Conservation (phyloP, 1,139 yeast species). For the Arxiozyma slooffiae region DNA sequence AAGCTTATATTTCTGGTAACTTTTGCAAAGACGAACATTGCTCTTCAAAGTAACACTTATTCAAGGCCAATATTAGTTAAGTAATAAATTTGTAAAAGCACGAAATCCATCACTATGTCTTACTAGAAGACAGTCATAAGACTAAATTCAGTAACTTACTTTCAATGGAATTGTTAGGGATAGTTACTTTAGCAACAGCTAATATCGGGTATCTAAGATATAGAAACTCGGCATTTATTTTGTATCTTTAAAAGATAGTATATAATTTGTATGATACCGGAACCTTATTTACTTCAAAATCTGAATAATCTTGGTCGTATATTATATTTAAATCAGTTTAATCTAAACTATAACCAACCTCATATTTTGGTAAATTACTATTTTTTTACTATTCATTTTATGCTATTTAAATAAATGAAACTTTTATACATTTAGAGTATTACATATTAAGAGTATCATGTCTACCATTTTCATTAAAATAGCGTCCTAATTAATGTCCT, state of each 20-base stretch:
- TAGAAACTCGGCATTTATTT: background rate
- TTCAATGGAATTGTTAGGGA: background rate
- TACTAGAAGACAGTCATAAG: background rate
- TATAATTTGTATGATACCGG: background rate
- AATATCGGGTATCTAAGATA: background rate
- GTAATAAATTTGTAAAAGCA: background rate
- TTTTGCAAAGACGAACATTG: background rate
- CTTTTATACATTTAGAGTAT: too few species aligned
- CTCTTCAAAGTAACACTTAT: background rate
- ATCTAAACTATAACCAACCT: too few species aligned
- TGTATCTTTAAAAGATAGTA: background rate
- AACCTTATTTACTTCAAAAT: too few species aligned
- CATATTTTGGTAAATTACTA: too few species aligned
- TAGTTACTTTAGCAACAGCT: background rate
- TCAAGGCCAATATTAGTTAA: background rate
- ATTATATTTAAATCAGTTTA: too few species aligned
- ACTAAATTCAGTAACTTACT: background rate
- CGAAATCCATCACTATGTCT: background rate
- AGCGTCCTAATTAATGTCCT: too few species aligned
- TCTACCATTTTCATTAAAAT: too few species aligned
- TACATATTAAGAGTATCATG: too few species aligned
- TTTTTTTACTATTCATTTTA: too few species aligned
- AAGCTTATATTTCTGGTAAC: slow-evolving; percentile 1
- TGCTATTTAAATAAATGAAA: too few species aligned
- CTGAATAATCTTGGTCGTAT: background rate